Evolutionary conservation across 371 early-diverging fungal genomes (phyloP), one percentile per base, ranked within the genome.

Genomic region (Syncephalastrum monosporum): DNA sequence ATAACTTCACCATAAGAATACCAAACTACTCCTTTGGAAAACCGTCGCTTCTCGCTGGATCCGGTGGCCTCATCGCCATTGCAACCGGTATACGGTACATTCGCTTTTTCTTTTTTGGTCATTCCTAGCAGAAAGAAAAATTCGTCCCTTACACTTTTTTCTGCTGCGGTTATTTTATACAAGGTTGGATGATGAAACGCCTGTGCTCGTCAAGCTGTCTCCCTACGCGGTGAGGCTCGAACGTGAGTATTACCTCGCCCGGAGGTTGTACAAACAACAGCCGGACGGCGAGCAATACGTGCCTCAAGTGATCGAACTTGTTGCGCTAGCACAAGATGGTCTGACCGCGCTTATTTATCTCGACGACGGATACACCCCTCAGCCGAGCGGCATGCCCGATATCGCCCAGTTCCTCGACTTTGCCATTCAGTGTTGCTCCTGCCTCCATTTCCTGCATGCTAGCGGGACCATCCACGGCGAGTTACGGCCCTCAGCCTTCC

Each of bases 381-480:
- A 47, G 29, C 55, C 24, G 23, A 24, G 25, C 16, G 16, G 17
- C 50, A 10, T 51, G 27, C 12, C 49, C 53, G 44, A 57, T 55
- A 55, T 75, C 10, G 61, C 57, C 10, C 47, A 48, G 1, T 75
- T 75, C 43, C 47, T 77, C 2, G 56, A 50, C 3, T 69, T 77
- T 57, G 69, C 77, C 2, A 69, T 74, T 16, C 65, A 65, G 25
- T 66, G 67, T 27, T 67, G 74, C 53, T 66, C 71, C 16, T 69
- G 72, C 42, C 62, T 77, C 33, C 74, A 77, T 38, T 72, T 77
- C 13, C 46, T 74, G 13, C 77, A 77, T 55, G 69, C 67, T 42
- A 74, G 72, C 52, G 65, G 67, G 17, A 66, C 69, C 7, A 60
- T 74, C 29, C 77, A 77, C 43, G 77, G 74, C 13, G 77, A 77